Percentiles rank a stretch among this genome's conserved stretches.
Conservation (phyloP, 176 grass and related monocot genomes). For the Oryza australiensis region DNA sequence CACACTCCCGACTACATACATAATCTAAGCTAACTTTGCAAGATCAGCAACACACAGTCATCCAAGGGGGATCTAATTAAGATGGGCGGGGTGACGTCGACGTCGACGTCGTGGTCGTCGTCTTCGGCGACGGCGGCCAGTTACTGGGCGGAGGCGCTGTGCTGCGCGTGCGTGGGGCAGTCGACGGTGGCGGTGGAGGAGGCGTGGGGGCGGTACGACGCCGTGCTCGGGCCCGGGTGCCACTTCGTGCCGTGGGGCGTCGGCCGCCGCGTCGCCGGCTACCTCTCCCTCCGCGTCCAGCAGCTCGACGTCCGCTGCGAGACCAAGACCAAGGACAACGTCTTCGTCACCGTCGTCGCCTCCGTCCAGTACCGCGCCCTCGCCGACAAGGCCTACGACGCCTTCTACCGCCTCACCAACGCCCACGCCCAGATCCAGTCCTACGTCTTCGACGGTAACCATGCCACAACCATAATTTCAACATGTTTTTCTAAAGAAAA, state of each 20-base stretch:
- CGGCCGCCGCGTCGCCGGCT: conserved; percentile 37
- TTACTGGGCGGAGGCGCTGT: background rate
- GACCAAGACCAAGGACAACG: too few relatives aligned
- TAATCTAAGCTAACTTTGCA: background rate
- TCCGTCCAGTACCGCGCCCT: conserved; percentile 18
- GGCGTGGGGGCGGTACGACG: conserved; percentile 45
- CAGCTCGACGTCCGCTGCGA: conserved; percentile 50
- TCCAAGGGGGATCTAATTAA: background rate
- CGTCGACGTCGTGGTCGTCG: background rate
- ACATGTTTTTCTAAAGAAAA: too few relatives aligned
- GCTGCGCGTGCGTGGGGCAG: conserved; percentile 33
- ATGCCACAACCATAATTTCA: too few relatives aligned
- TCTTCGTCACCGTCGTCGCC: background rate
- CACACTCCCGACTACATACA: background rate
- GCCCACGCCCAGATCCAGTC: conserved; percentile 15
- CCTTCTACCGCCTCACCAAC: conserved; percentile 35
- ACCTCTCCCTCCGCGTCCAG: conserved; percentile 59
- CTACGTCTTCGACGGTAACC: conserved; percentile 39
- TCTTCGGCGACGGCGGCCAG: background rate
- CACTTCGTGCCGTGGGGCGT: conserved; percentile 46
- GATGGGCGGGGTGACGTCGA: background rate
- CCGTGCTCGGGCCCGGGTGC: conserved; percentile 55
- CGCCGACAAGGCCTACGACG: conserved; percentile 24
- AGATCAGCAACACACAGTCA: too few relatives aligned
- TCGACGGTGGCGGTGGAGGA: conserved; percentile 48